A percentile compares a stretch with the other conserved stretches of the same genome.
phyloP scores from a whole-genome alignment of 1,284 basidiomycete species.

The Thecaphora thlaspeos region DNA sequence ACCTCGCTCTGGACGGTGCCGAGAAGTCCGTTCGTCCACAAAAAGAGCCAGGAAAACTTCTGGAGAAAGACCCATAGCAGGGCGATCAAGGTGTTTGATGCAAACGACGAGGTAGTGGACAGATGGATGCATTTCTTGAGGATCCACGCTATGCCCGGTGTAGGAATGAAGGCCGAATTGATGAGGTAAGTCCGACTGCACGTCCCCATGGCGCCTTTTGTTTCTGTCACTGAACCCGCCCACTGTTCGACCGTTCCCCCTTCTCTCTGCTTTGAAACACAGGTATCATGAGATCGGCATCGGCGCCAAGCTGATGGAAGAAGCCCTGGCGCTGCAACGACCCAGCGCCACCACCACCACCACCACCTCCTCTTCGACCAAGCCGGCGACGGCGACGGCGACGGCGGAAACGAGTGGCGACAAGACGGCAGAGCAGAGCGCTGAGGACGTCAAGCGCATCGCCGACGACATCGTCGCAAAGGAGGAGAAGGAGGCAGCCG shows the following conservation, averaged over 20 bases:
- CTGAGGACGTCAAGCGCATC: constrained; percentile 25
- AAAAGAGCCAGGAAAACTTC: constrained; percentile 96
- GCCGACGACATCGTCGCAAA: constrained; percentile 31
- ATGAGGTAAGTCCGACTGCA: constrained; percentile 62
- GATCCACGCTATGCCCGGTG: constrained; percentile 75
- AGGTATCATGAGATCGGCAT: constrained; percentile 18
- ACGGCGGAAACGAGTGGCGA: not conserved
- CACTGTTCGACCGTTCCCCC: not conserved
- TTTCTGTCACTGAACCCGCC: not conserved
- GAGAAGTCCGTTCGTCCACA: constrained; percentile 84
- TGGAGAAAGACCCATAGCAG: constrained; percentile 79
- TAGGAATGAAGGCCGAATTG: constrained; percentile 77
- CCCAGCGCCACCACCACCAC: constrained; percentile 1
- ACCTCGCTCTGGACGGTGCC: constrained; percentile 83
- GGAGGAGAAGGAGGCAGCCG: constrained; percentile 12
- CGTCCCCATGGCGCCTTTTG: not conserved
- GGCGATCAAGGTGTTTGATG: constrained; percentile 85
- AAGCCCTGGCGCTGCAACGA: constrained; percentile 21
- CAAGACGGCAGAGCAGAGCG: constrained; percentile 3
- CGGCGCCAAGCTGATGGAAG: constrained; percentile 27
- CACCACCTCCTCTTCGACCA: not conserved
- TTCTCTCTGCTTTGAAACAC: not conserved
- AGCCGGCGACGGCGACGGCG: not conserved
- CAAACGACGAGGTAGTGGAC: constrained; percentile 75
- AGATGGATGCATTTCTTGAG: constrained; percentile 79